Conservation (phyloP, 139 green algal genomes). For the Desmodesmus armatus region DNA sequence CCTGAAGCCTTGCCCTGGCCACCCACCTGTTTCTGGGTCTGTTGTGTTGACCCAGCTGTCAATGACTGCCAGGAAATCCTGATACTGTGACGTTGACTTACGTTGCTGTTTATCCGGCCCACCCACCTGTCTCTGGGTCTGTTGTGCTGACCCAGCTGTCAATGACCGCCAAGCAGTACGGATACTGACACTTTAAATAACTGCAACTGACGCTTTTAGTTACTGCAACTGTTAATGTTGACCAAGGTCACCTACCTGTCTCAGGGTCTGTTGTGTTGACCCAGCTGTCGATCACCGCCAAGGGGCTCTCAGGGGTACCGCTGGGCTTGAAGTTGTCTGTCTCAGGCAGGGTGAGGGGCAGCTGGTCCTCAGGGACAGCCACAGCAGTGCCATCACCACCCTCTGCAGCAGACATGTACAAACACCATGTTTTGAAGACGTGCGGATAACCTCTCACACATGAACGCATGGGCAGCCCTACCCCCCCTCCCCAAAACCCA, state of each 20-base stretch:
- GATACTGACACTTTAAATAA: neutral
- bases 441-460: too few species aligned
- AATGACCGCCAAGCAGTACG: slow-evolving; percentile 69
- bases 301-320: slow-evolving; percentile 83
- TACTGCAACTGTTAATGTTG: too few species aligned
- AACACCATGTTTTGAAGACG: neutral
- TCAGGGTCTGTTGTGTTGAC: slow-evolving; percentile 69
- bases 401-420: too few species aligned
- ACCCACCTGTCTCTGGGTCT: slow-evolving; percentile 78
- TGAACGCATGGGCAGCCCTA: too few species aligned
- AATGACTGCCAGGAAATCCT: slow-evolving; percentile 69
- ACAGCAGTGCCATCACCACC: slow-evolving; percentile 54
- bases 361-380: slow-evolving; percentile 79
- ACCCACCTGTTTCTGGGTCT: slow-evolving; percentile 78
- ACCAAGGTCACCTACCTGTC: slow-evolving; percentile 45
- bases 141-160: slow-evolving; percentile 81
- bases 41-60: slow-evolving; percentile 81
- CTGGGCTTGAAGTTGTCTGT: slow-evolving; percentile 92
- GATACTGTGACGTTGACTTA: neutral
- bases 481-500: too few species aligned
- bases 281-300: slow-evolving; percentile 88
- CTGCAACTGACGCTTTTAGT: too few species aligned
- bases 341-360: slow-evolving; percentile 91
- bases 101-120: too few species aligned
- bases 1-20: too few species aligned